Conservation (phyloP, 805 yeast species). For the Starmera caribaea region DNA sequence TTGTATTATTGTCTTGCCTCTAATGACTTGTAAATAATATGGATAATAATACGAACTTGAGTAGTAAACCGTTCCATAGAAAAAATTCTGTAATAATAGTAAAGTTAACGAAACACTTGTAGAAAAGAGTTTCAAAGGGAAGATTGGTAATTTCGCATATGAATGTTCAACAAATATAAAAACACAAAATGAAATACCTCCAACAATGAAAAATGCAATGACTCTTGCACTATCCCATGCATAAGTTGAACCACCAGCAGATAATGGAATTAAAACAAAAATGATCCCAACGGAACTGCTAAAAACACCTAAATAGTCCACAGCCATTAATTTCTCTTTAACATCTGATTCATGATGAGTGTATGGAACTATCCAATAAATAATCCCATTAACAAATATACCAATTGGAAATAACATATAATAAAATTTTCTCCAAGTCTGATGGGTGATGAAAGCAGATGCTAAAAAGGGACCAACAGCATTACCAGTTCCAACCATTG, state of each 20-base stretch:
- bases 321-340: conserved; percentile 29
- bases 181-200: conserved; percentile 24
- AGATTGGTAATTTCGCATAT: conserved; percentile 40
- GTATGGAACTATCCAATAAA: conserved; percentile 23
- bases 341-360: not conserved
- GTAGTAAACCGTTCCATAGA: conserved; percentile 39
- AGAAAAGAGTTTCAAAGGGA: conserved; percentile 38
- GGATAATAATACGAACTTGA: conserved; percentile 38
- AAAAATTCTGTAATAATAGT: conserved; percentile 25
- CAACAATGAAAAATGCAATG: conserved; percentile 26
- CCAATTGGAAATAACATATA: conserved; percentile 28
- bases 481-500: conserved; percentile 40
- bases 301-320: conserved; percentile 42
- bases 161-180: conserved; percentile 43
- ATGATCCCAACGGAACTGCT: conserved; percentile 37
- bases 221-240: conserved; percentile 34
- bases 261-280: conserved; percentile 37
- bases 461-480: conserved; percentile 33
- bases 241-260: conserved; percentile 49
- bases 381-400: conserved; percentile 7
- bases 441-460: conserved; percentile 25
- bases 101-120: conserved; percentile 20
- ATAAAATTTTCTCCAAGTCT: conserved; percentile 32
- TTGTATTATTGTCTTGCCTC: conserved; percentile 17
- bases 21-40: conserved; percentile 22